These are phyloP conservation scores for Galerina marginata DNA, from an alignment of 768 basidiomycete species.

Conservation along the genomic window DNA sequence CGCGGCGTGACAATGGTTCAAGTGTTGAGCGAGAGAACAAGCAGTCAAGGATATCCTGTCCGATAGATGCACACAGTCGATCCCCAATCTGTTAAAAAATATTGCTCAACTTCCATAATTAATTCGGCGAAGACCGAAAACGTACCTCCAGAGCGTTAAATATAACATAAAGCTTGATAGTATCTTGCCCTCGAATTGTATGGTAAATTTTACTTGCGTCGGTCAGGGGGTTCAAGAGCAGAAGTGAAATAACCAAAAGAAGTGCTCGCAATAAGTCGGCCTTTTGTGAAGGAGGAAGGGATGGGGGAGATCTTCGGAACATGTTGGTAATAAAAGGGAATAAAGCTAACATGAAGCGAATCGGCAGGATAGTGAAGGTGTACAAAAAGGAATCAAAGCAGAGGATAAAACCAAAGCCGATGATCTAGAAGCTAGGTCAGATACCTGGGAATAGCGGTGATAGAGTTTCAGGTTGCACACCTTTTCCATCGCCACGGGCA, in stretches of 20 bases:
- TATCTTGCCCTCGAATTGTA: constrained; percentile 96
- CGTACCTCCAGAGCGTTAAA: constrained; percentile 97
- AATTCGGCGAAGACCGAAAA: background rate
- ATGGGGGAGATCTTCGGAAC: constrained; percentile 52
- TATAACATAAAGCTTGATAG: constrained; percentile 98
- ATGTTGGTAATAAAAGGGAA: constrained; percentile 58
- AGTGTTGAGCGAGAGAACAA: constrained; percentile 93
- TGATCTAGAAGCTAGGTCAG: constrained; percentile 57
- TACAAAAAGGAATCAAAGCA: constrained; percentile 98
- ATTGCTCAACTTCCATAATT: constrained; percentile 4
- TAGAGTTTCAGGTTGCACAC: constrained; percentile 43
- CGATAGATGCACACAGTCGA: constrained; percentile 91
- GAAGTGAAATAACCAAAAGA: constrained; percentile 74
- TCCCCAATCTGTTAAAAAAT: constrained; percentile 79
- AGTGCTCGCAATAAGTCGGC: constrained; percentile 88
- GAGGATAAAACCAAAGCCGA: constrained; percentile 89
- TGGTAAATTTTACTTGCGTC: constrained; percentile 99
- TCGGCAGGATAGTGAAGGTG: constrained; percentile 96
- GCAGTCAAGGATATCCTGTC: constrained; percentile 96
- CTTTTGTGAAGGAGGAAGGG: constrained; percentile 87
- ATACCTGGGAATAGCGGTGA: background rate
- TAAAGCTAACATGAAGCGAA: constrained; percentile 76
- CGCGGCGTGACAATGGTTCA: constrained; percentile 67
- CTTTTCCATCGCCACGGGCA: constrained; percentile 94
- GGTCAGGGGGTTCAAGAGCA: constrained; percentile 80